Evolutionary conservation across 495 filamentous ascomycete genomes (phyloP).

Genomic region (Sabuloglossum arenarium): DNA sequence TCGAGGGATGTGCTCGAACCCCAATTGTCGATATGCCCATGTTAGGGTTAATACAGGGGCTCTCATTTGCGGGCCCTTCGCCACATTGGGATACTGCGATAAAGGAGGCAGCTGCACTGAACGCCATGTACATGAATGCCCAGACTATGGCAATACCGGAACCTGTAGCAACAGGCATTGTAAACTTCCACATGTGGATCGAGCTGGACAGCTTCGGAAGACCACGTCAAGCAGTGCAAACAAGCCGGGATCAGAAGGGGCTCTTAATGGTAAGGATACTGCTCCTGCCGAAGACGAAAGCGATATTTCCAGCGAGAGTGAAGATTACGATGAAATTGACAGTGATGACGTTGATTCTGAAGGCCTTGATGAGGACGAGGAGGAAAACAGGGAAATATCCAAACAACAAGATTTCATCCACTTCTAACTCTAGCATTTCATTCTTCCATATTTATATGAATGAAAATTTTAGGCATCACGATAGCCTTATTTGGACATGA

Average conservation of each 20-base stretch:
- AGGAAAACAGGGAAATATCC: constrained; percentile 29
- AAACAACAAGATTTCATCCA: constrained; percentile 51
- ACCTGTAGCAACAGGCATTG: constrained; percentile 66
- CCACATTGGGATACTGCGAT: constrained; percentile 73
- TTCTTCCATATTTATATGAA: background rate
- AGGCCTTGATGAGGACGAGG: constrained; percentile 46
- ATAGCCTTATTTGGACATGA: background rate
- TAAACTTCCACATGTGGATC: constrained; percentile 69
- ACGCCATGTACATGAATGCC: constrained; percentile 78
- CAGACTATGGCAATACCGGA: constrained; percentile 83
- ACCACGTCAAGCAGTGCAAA: constrained; percentile 24
- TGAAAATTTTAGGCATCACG: background rate
- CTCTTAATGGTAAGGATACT: constrained; percentile 5
- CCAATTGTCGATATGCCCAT: constrained; percentile 77
- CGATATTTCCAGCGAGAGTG: constrained; percentile 71
- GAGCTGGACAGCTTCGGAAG: constrained; percentile 53
- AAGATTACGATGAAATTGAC: constrained; percentile 50
- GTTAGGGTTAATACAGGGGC: constrained; percentile 62
- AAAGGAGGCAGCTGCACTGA: constrained; percentile 60
- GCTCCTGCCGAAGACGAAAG: constrained; percentile 36
- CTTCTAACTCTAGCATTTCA: constrained; percentile 19
- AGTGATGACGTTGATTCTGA: constrained; percentile 84
- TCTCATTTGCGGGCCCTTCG: constrained; percentile 69
- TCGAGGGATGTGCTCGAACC: constrained; percentile 76
- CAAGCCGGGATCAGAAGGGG: constrained; percentile 4